Evolutionary conservation across 352 stramenopile genomes (phyloP).

Genomic region (Phytophthora sojae): DNA sequence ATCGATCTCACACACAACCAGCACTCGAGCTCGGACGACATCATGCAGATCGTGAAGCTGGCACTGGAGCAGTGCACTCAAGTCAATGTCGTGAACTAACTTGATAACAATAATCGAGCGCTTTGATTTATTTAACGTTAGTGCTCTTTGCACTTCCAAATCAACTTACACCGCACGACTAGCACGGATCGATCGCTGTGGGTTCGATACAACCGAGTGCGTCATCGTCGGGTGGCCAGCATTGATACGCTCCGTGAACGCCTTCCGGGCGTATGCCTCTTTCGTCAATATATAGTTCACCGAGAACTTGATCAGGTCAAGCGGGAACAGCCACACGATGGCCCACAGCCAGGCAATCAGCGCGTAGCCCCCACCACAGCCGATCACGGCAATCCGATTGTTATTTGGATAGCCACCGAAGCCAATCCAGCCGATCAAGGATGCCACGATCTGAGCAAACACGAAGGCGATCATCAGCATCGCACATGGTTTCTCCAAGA

Average conservation of each 20-base stretch:
- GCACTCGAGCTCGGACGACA: conserved; percentile 5
- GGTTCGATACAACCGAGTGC: conserved; percentile 54
- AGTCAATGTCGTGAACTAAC: background rate
- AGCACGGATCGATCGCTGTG: conserved; percentile 59
- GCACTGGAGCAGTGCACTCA: conserved; percentile 15
- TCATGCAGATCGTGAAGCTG: conserved; percentile 28
- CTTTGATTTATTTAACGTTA: background rate
- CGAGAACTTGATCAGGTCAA: conserved; percentile 68
- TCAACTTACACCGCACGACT: conserved; percentile 56
- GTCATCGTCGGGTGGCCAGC: conserved; percentile 48
- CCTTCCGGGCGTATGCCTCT: conserved; percentile 53
- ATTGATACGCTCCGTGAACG: conserved; percentile 73
- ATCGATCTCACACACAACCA: conserved; percentile 15
- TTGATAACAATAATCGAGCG: background rate
- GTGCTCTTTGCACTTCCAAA: background rate
- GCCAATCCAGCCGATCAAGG: conserved; percentile 69
- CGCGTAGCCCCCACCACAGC: conserved; percentile 58
- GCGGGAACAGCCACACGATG: conserved; percentile 64
- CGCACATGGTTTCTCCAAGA: conserved; percentile 66
- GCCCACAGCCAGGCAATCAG: conserved; percentile 63
- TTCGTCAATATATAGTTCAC: conserved; percentile 66
- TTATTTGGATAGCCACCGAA: conserved; percentile 75
- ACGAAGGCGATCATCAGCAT: conserved; percentile 77
- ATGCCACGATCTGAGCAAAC: conserved; percentile 71
- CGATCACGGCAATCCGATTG: conserved; percentile 65